phyloP scores from a whole-genome alignment of 1,284 basidiomycete species.

The Cutaneotrichosporon curvatum region DNA sequence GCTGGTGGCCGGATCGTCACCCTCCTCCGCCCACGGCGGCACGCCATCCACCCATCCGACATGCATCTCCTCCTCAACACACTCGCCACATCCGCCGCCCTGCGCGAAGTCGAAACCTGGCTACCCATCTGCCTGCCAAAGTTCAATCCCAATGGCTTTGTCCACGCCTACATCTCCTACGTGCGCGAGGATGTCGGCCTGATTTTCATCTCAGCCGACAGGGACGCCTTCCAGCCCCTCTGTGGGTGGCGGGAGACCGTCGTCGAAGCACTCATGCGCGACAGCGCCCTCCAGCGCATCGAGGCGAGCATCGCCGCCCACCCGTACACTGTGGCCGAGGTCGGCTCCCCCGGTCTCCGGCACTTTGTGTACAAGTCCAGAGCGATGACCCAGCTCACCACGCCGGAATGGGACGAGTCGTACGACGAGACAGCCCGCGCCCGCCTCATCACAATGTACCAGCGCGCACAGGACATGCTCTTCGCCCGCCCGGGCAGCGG shows the following conservation, averaged over 20 bases:
- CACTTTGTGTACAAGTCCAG: constrained; percentile 95
- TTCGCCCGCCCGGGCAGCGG: constrained; percentile 78
- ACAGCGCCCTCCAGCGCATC: constrained; percentile 52
- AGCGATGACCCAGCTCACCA: constrained; percentile 77
- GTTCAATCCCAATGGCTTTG: constrained; percentile 82
- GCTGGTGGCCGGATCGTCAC: constrained; percentile 74
- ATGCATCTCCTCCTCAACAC: constrained; percentile 80
- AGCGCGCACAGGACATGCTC: constrained; percentile 71
- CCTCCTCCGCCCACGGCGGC: constrained; percentile 79
- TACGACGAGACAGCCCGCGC: constrained; percentile 53
- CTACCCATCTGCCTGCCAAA: constrained; percentile 92
- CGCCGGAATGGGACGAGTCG: constrained; percentile 71
- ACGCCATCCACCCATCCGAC: constrained; percentile 90
- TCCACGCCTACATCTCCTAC: constrained; percentile 86
- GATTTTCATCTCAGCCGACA: constrained; percentile 47
- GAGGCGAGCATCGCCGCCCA: constrained; percentile 26
- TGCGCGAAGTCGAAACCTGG: constrained; percentile 76
- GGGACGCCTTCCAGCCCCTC: constrained; percentile 48
- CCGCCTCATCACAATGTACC: constrained; percentile 68
- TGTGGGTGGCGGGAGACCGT: constrained; percentile 64
- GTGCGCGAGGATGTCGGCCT: constrained; percentile 47
- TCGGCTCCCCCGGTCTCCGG: constrained; percentile 77
- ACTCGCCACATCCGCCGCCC: constrained; percentile 58
- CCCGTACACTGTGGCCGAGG: constrained; percentile 42
- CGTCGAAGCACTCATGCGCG: constrained; percentile 57